phyloP scores from a whole-genome alignment of 1,139 yeast species.

The Yamadazyma mexicana region DNA sequence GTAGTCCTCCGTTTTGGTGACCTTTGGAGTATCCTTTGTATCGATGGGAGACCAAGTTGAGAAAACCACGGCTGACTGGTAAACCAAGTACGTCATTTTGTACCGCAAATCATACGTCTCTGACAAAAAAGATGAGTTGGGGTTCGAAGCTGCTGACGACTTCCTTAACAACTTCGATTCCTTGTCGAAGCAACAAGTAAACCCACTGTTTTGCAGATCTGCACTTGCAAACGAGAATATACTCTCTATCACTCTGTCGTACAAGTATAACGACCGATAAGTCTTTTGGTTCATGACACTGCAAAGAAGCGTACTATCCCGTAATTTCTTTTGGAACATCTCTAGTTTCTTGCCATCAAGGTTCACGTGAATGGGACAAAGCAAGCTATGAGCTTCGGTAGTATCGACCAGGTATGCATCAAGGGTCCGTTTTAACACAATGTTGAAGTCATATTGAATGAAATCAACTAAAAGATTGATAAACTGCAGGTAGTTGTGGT shows the following conservation, averaged over 20 bases:
- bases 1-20: neutral
- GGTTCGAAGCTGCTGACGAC: too few relatives aligned
- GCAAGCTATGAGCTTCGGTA: neutral
- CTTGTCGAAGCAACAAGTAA: slow-evolving; percentile 1
- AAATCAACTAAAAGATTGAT: slow-evolving; percentile 23
- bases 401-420: neutral
- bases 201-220: neutral
- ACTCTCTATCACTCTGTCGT: slow-evolving; percentile 32
- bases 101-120: slow-evolving; percentile 19
- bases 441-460: slow-evolving; percentile 19
- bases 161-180: neutral
- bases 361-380: neutral
- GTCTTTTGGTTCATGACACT: slow-evolving; percentile 6
- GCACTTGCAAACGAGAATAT: slow-evolving; percentile 29
- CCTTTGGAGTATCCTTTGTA: neutral
- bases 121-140: neutral
- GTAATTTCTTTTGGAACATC: neutral
- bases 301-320: neutral
- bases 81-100: slow-evolving; percentile 21
- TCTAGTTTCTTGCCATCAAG: neutral
- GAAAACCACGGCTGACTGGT: slow-evolving; percentile 22
- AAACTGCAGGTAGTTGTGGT: slow-evolving; percentile 12
- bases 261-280: slow-evolving; percentile 22
- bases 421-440: neutral
- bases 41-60: neutral